These are phyloP conservation scores for Paramyrothecium roridum DNA, from an alignment of 2,329 filamentous ascomycete species.

Conservation along the genomic window DNA sequence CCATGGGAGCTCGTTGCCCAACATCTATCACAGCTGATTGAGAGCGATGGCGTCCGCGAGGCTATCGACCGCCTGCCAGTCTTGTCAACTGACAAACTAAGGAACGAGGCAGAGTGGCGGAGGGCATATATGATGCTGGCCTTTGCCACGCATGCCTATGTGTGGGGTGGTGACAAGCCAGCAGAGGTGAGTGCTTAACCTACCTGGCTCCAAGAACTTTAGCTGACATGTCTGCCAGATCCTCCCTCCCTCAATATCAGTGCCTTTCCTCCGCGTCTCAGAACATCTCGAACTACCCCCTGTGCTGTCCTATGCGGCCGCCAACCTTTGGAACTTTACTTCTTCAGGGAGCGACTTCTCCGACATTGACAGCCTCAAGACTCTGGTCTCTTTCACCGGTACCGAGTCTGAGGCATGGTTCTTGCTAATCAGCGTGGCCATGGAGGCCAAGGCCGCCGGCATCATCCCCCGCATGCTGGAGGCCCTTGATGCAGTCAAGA, in stretches of 20 bases:
- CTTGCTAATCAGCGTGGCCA: constrained; percentile 83
- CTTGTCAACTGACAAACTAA: constrained; percentile 63
- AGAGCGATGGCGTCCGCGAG: constrained; percentile 59
- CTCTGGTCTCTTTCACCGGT: constrained; percentile 81
- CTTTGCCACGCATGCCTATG: constrained; percentile 80
- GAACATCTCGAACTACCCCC: constrained; percentile 75
- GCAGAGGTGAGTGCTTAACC: constrained; percentile 54
- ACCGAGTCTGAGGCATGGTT: constrained; percentile 94
- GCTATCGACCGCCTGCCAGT: constrained; percentile 65
- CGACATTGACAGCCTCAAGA: constrained; percentile 65
- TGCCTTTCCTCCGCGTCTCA: constrained; percentile 73
- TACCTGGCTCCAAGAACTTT: not conserved
- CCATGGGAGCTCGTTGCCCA: constrained; percentile 73
- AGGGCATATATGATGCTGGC: constrained; percentile 76
- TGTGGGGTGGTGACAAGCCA: constrained; percentile 80
- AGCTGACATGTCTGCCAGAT: constrained; percentile 33
- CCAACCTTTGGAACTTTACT: constrained; percentile 88
- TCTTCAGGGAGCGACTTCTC: constrained; percentile 53
- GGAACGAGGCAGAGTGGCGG: constrained; percentile 70
- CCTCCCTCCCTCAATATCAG: constrained; percentile 71
- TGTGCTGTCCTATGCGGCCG: constrained; percentile 83
- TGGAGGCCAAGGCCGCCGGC: constrained; percentile 75
- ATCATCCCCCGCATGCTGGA: constrained; percentile 75
- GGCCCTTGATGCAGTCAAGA: constrained; percentile 67
- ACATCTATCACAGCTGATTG: constrained; percentile 65